A percentile compares a stretch with the other conserved stretches of the same genome.
These are phyloP conservation scores for Xerocomus amazonicus DNA, from an alignment of 1,284 basidiomycete species.

Conservation along the genomic window DNA sequence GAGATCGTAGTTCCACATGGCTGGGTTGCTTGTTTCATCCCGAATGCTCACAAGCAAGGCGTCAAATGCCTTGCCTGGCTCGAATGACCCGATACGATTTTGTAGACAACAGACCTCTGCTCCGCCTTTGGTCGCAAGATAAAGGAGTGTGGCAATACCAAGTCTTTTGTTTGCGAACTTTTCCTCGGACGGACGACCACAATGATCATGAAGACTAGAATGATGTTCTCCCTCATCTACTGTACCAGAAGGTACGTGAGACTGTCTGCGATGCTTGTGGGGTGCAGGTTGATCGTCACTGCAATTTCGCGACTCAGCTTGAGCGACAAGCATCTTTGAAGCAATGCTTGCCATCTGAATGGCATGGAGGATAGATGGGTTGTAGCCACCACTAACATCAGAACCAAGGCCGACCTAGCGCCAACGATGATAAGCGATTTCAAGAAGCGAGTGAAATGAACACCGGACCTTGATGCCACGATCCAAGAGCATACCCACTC, in stretches of 20 bases:
- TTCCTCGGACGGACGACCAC: slow-evolving; percentile 3
- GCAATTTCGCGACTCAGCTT: slow-evolving; percentile 20
- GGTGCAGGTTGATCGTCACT: slow-evolving; percentile 8
- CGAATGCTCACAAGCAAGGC: slow-evolving; percentile 68
- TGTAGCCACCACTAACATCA: slow-evolving; percentile 89
- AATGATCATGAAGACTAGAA: background rate
- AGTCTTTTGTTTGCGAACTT: slow-evolving; percentile 64
- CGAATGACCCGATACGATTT: slow-evolving; percentile 74
- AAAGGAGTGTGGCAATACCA: slow-evolving; percentile 73
- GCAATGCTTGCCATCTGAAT: slow-evolving; percentile 82
- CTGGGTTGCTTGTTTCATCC: slow-evolving; percentile 53
- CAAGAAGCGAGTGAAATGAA: background rate
- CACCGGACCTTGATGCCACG: slow-evolving; percentile 74
- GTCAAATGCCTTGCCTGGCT: slow-evolving; percentile 85
- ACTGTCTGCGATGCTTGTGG: background rate
- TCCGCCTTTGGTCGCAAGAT: slow-evolving; percentile 91
- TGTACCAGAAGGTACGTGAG: background rate
- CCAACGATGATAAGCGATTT: slow-evolving; percentile 5
- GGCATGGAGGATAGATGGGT: slow-evolving; percentile 78
- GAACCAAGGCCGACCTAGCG: slow-evolving; percentile 82
- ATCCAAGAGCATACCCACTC: slow-evolving; percentile 78
- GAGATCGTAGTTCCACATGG: slow-evolving; percentile 51
- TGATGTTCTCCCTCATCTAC: slow-evolving; percentile 5
- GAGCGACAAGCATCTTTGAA: slow-evolving; percentile 68
- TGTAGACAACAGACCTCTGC: slow-evolving; percentile 80